Evolutionary conservation across 2,329 filamentous ascomycete genomes (phyloP).

Genomic region (Alternaria sp.): DNA sequence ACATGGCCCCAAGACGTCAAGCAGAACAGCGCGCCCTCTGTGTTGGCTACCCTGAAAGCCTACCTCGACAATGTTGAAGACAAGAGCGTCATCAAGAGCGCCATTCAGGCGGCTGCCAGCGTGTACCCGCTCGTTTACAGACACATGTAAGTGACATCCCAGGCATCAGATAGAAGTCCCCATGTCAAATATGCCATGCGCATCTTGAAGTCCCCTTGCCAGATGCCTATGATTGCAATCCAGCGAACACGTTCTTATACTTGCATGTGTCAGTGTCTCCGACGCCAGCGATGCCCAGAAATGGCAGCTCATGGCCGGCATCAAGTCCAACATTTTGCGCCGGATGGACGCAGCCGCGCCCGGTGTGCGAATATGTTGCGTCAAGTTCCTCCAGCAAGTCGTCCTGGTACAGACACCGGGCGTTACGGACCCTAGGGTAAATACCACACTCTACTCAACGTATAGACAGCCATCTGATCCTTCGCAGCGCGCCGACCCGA

Average conservation of each 20-base stretch:
- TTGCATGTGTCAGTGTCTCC: conserved; percentile 70
- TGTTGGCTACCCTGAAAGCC: conserved; percentile 73
- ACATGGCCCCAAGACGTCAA: conserved; percentile 78
- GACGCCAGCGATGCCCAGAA: conserved; percentile 80
- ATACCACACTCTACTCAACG: conserved; percentile 32
- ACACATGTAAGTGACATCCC: conserved; percentile 79
- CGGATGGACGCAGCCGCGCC: conserved; percentile 83
- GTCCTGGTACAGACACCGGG: conserved; percentile 92
- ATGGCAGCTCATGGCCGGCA: conserved; percentile 87
- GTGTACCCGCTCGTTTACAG: conserved; percentile 91
- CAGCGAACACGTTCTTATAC: conserved; percentile 41
- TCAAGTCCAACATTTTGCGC: conserved; percentile 86
- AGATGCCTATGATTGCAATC: conserved; percentile 21
- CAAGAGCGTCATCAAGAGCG: conserved; percentile 78
- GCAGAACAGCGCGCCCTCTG: conserved; percentile 75
- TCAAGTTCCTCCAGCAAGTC: conserved; percentile 96
- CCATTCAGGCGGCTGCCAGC: conserved; percentile 87
- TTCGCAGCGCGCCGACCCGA: conserved; percentile 71
- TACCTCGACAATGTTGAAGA: conserved; percentile 69
- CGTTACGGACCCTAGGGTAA: conserved; percentile 81
- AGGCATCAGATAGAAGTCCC: conserved; percentile 30
- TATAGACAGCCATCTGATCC: conserved; percentile 28
- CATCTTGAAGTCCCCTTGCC: conserved; percentile 19
- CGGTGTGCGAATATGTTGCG: conserved; percentile 87
- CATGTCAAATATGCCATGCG: conserved; percentile 21